A percentile compares a stretch with the other conserved stretches of the same genome.
Evolutionary conservation across 2,329 filamentous ascomycete genomes (phyloP).

Genomic region (Epichloe typhina): DNA sequence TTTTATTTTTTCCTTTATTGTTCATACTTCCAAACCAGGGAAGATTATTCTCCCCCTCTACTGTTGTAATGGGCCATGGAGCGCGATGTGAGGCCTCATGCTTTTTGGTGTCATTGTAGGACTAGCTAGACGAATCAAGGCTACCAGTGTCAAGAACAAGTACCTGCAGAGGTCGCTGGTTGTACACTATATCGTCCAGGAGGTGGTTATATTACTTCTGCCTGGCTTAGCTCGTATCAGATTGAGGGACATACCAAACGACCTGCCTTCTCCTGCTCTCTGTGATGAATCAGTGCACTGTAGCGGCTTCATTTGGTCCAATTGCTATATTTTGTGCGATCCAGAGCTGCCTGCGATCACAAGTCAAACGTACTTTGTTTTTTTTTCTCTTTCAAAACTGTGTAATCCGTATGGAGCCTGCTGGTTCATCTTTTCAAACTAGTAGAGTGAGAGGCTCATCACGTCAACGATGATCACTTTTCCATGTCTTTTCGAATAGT

Average conservation of each 20-base stretch:
- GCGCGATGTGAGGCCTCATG: constrained; percentile 6
- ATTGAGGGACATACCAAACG: constrained; percentile 1
- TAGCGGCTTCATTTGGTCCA: too few species aligned
- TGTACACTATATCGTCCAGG: constrained; percentile 10
- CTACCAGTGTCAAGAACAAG: not conserved
- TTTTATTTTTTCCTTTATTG: constrained; percentile 6
- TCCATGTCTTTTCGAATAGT: too few species aligned
- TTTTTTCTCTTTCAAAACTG: too few species aligned
- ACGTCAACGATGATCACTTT: too few species aligned
- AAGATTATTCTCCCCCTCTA: constrained; percentile 1
- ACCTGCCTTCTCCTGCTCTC: not conserved
- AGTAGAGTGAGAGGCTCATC: too few species aligned
- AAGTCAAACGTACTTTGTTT: too few species aligned
- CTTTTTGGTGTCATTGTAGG: constrained; percentile 10
- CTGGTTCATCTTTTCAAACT: too few species aligned
- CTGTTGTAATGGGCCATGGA: constrained; percentile 8
- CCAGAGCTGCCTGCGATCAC: too few species aligned
- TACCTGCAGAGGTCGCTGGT: constrained; percentile 6
- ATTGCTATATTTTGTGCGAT: too few species aligned
- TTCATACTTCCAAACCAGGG: constrained; percentile 9
- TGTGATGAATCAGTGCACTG: not conserved
- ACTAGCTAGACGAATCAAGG: constrained; percentile 7
- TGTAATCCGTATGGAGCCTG: too few species aligned
- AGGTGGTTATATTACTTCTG: constrained; percentile 5
- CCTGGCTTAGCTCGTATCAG: constrained; percentile 4